These are phyloP conservation scores for Aspergillus leporis DNA, from an alignment of 495 filamentous ascomycete species.

Conservation along the genomic window DNA sequence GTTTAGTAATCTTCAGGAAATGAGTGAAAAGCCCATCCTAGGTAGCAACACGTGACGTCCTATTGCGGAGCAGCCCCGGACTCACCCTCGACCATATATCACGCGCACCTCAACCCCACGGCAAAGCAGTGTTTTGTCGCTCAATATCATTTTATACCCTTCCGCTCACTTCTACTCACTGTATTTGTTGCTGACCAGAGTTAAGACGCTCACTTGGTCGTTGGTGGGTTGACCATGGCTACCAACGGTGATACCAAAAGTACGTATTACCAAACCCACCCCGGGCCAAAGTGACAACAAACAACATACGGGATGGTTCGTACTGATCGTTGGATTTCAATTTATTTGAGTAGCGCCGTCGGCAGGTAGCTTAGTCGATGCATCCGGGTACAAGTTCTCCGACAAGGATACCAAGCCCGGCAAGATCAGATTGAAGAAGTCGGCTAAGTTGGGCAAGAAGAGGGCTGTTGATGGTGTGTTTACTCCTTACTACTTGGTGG, in stretches of 20 bases:
- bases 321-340: neutral
- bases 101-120: neutral
- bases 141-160: neutral
- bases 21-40: neutral
- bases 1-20: neutral
- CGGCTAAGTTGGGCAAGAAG: slow-evolving; percentile 54
- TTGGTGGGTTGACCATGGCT: slow-evolving; percentile 34
- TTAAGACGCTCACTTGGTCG: neutral
- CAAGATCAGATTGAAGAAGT: slow-evolving; percentile 70
- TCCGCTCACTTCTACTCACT: neutral
- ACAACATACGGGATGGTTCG: neutral
- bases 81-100: slow-evolving; percentile 2
- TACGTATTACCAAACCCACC: slow-evolving; percentile 20
- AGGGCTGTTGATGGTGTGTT: slow-evolving; percentile 54
- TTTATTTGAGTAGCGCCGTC: slow-evolving; percentile 14
- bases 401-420: slow-evolving; percentile 64
- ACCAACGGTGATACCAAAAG: slow-evolving; percentile 42
- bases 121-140: slow-evolving; percentile 2
- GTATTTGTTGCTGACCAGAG: neutral
- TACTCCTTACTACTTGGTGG: neutral
- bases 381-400: slow-evolving; percentile 50
- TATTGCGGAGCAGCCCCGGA: slow-evolving; percentile 35
- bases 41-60: slow-evolving; percentile 34
- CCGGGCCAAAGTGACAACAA: neutral
- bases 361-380: slow-evolving; percentile 48